phyloP scores from a whole-genome alignment of 768 basidiomycete genomes.

The Lenzites betulinus region DNA sequence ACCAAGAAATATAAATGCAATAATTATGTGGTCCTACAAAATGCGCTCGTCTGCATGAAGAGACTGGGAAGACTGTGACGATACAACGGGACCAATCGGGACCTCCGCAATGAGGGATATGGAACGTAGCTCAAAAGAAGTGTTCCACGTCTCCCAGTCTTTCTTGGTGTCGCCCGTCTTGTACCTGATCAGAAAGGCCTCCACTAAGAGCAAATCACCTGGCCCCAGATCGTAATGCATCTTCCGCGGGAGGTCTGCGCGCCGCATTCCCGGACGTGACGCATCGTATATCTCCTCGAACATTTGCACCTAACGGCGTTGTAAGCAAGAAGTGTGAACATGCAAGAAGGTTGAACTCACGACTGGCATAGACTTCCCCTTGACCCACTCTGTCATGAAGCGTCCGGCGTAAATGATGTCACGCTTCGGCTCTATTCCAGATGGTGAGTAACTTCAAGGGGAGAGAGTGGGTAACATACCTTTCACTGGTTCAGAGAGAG shows the following conservation, averaged over 20 bases:
- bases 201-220: background rate
- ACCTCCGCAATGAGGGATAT: background rate
- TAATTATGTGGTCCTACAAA: no score
- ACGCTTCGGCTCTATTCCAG: background rate
- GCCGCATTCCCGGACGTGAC: background rate
- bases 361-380: background rate
- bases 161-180: background rate
- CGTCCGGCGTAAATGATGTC: background rate
- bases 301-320: background rate
- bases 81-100: no score
- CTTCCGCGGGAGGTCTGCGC: background rate
- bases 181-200: background rate
- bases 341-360: background rate
- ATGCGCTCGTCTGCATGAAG: no score
- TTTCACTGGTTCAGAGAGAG: background rate
- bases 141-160: background rate
- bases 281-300: background rate
- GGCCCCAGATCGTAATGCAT: background rate
- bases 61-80: no score
- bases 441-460: no score
- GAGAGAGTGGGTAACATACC: background rate
- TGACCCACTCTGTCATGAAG: background rate
- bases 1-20: no score
- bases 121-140: background rate
- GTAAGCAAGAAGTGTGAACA: background rate